Evolutionary conservation across 2,329 filamentous ascomycete genomes (phyloP).

Genomic region (Penicillium sp.): DNA sequence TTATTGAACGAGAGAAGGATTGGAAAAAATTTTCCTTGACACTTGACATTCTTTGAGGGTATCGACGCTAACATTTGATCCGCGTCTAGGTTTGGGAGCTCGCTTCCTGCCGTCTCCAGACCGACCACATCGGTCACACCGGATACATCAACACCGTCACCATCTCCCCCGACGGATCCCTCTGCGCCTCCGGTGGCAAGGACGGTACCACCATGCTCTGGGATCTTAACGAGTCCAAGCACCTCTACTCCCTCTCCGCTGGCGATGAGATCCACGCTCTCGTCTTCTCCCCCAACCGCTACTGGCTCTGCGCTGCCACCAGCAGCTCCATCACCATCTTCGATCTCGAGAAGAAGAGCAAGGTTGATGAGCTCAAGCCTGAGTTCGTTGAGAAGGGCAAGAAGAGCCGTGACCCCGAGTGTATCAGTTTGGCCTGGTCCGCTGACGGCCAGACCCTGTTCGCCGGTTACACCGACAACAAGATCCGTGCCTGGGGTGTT

Average conservation of each 20-base stretch:
- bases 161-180: slow-evolving; percentile 98
- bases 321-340: slow-evolving; percentile 99
- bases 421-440: slow-evolving; percentile 94
- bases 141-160: slow-evolving; percentile 99
- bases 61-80: slow-evolving; percentile 22
- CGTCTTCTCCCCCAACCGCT: slow-evolving; percentile 99
- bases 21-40: slow-evolving; percentile 13
- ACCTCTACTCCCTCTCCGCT: slow-evolving; percentile 99
- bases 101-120: slow-evolving; percentile 98
- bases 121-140: slow-evolving; percentile 99
- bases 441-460: slow-evolving; percentile 99
- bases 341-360: slow-evolving; percentile 99
- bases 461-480: slow-evolving; percentile 99
- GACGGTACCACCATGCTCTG: slow-evolving; percentile 99
- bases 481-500: slow-evolving; percentile 96
- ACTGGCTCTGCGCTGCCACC: slow-evolving; percentile 99
- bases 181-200: slow-evolving; percentile 98
- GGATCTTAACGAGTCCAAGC: slow-evolving; percentile 99
- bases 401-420: slow-evolving; percentile 99
- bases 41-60: slow-evolving; percentile 4
- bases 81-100: slow-evolving; percentile 89
- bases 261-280: slow-evolving; percentile 99
- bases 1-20: slow-evolving; percentile 17
- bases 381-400: slow-evolving; percentile 95
- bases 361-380: slow-evolving; percentile 99